Percentiles rank a stretch among this genome's conserved stretches.
Conservation (phyloP, 1,284 basidiomycete genomes). For the Tylopilus orsonianus region DNA sequence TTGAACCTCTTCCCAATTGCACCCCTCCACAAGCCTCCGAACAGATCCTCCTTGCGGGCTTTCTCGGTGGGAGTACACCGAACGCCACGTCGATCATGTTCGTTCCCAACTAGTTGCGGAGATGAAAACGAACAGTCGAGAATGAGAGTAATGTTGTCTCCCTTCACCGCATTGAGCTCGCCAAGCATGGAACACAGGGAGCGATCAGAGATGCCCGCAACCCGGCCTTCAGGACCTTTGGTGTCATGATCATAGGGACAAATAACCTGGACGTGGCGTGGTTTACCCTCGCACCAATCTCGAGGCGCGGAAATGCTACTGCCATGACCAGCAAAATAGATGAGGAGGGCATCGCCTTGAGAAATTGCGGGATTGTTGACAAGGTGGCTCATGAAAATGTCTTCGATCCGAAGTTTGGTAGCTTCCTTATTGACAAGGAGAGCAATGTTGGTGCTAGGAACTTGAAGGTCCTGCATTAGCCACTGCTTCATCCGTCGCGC, state of each 20-base stretch:
- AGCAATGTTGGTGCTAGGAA: constrained; percentile 58
- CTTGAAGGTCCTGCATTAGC: constrained; percentile 52
- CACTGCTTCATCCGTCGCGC: constrained; percentile 55
- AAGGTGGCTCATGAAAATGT: constrained; percentile 56
- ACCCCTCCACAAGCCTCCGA: constrained; percentile 50
- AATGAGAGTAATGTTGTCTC: constrained; percentile 65
- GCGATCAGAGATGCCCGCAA: constrained; percentile 64
- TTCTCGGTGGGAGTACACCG: constrained; percentile 58
- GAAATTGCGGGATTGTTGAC: constrained; percentile 58
- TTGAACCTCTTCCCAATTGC: constrained; percentile 41
- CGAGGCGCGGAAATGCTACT: constrained; percentile 52
- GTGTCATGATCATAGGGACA: constrained; percentile 65
- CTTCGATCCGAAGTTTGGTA: constrained; percentile 58
- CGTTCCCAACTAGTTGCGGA: constrained; percentile 36
- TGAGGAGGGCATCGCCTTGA: constrained; percentile 57
- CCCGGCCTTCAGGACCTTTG: constrained; percentile 43
- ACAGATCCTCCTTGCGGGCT: constrained; percentile 50
- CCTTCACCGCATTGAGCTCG: constrained; percentile 55
- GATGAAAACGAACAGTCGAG: constrained; percentile 65
- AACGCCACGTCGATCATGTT: constrained; percentile 44
- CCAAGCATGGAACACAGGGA: constrained; percentile 57
- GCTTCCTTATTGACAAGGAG: constrained; percentile 56
- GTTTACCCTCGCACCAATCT: constrained; percentile 50
- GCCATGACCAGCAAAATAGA: constrained; percentile 72
- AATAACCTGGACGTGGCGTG: constrained; percentile 52